Evolutionary conservation across 2,329 filamentous ascomycete species (phyloP), one percentile per base, ranked within the genome.

Genomic region (Aspergillus sp.): DNA sequence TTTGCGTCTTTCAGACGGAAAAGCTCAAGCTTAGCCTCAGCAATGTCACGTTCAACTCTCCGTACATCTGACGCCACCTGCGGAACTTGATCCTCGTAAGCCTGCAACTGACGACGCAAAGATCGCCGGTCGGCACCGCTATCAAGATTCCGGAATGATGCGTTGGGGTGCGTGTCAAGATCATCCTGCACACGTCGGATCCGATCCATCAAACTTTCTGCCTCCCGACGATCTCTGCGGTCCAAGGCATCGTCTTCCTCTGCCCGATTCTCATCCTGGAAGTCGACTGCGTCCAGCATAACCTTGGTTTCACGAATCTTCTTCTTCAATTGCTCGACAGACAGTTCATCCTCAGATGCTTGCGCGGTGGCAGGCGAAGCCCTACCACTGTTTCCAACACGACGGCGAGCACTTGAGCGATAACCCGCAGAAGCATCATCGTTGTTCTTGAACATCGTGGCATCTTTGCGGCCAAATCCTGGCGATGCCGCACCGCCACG

Each of bases 1-100:
- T 96, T 97, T 47, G 90, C 89, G 66, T 98, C 93, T 64, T 83
- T 90, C 48, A 97, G 72, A 46, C 91, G 85, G 79, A 98, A 98
- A 2, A 98, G 76, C 65, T 98, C 91, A 10, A 97, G 74, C 59
- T 85, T 86, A 12, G 90, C 87, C 48, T 98, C 93, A 44, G 91
- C 86, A 62, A 98, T 97, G 33, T 85, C 86, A 57, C 91, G 88
- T 68, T 98, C 93, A 3, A 90, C 86, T 62, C 85, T 86, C 52
- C 93, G 83, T 29, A 97, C 90, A 57, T 95, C 84, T 2, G 93
- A 97, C 29, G 93, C 93, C 44, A 97, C 77, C 58, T 95, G 85
- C 4, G 93, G 93, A 32, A 98, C 79, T 62, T 88, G 88, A 66
- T 98, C 93, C 4, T 88, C 90, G 49, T 95, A 75, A 39, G 80